A percentile compares a stretch with the other conserved stretches of the same genome.
Evolutionary conservation across 305 asterid genomes (phyloP).

Genomic region (Ilex paraguariensis): DNA sequence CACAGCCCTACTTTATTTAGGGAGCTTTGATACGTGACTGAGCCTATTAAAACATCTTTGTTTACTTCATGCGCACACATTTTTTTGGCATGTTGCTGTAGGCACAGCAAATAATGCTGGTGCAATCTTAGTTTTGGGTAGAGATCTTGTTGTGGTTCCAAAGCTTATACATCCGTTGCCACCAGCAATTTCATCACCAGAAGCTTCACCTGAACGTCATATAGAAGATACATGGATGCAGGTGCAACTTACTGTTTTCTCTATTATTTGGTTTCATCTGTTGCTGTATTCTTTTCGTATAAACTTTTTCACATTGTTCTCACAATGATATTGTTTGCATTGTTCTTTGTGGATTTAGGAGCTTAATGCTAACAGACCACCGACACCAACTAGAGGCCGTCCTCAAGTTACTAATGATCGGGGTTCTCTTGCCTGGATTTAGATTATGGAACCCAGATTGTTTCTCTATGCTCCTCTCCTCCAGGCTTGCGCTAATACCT

Average conservation of each 20-base stretch:
- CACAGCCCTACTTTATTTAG: background rate
- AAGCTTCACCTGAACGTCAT: slow-evolving; percentile 86
- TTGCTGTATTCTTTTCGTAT: background rate
- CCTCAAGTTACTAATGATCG: slow-evolving; percentile 90
- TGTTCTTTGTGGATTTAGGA: slow-evolving; percentile 46
- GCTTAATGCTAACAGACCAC: slow-evolving; percentile 97
- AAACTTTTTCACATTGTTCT: background rate
- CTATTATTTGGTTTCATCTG: slow-evolving; percentile 8
- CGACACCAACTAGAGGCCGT: slow-evolving; percentile 99
- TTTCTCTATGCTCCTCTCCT: slow-evolving; percentile 30
- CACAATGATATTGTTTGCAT: slow-evolving; percentile 9
- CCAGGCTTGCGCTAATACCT: slow-evolving; percentile 58
- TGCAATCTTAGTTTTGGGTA: slow-evolving; percentile 98
- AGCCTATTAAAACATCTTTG: background rate
- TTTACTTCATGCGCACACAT: too few relatives aligned
- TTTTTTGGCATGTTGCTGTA: slow-evolving; percentile 17
- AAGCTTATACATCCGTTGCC: slow-evolving; percentile 95
- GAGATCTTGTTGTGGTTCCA: slow-evolving; percentile 99
- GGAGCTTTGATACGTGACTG: background rate
- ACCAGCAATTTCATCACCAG: slow-evolving; percentile 94
- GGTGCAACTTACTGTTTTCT: slow-evolving; percentile 38
- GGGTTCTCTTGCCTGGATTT: slow-evolving; percentile 98
- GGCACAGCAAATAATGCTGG: slow-evolving; percentile 99
- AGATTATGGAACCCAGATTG: slow-evolving; percentile 47
- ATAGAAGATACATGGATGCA: slow-evolving; percentile 99